Evolutionary conservation across 2,329 filamentous ascomycete species (phyloP), one percentile per base, ranked within the genome.

Genomic region (Akanthomyces muscarius): DNA sequence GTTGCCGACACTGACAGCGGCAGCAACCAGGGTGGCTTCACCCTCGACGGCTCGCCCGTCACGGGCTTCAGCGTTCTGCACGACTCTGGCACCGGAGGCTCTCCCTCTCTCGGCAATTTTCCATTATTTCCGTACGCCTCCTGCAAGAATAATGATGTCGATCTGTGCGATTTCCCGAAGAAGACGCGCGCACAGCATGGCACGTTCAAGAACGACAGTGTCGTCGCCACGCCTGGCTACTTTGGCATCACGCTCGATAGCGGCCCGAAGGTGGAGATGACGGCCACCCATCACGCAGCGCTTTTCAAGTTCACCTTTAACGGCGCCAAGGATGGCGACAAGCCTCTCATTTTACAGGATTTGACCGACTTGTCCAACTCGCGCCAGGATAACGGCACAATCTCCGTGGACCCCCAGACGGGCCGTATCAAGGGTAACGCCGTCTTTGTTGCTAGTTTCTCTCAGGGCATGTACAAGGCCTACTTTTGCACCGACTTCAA

Each of bases 51-150:
- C 50, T 73, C 73, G 21, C 73, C 76, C 1, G 78, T 86, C 42
- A 79, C 78, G 5, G 85, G 84, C 16, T 86, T 86, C 72, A 83
- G 81, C 14, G 78, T 81, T 44, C 78, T 86, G 75, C 84, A 86
- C 69, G 84, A 86, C 68, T 83, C 81, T 2, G 84, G 84, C 1
- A 86, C 83, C 0, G 84, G 84, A 25, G 79, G 80, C 8, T 73
- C 75, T 1, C 84, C 88, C 0, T 90, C 86, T 4, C 75, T 91
- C 18, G 89, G 89, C 16, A 91, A 90, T 69, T 92, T 92, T 60
- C 86, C 89, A 0, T 76, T 92, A 1, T 91, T 92, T 66, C 81
- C 88, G 0, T 88, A 90, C 65, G 75, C 82, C 4, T 78, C 79
- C 47, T 92, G 89, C 66, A 78, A 82, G 0, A 80, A 77, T 16